A percentile compares a stretch with the other conserved stretches of the same genome.
Conservation (phyloP, 306 rosid genomes). For the Fagus sylvatica region DNA sequence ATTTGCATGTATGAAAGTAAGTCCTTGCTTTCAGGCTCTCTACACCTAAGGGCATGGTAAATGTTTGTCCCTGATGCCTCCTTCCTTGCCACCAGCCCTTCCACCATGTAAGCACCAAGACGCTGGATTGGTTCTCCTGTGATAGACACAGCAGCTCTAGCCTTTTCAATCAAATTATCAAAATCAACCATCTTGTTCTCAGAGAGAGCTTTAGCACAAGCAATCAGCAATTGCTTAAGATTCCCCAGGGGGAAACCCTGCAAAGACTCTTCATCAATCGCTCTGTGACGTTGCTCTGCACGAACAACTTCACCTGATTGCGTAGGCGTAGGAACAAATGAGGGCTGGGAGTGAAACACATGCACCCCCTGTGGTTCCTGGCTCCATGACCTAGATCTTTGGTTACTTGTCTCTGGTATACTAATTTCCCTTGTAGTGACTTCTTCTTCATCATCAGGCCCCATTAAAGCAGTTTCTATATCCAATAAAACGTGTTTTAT, state of each 20-base stretch:
- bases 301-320: slow-evolving; percentile 41
- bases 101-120: slow-evolving; percentile 94
- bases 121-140: slow-evolving; percentile 87
- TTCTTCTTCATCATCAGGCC: slow-evolving; percentile 60
- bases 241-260: slow-evolving; percentile 44
- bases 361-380: slow-evolving; percentile 41
- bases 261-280: slow-evolving; percentile 47
- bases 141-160: slow-evolving; percentile 68
- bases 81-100: slow-evolving; percentile 91
- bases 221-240: slow-evolving; percentile 73
- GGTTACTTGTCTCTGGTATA: slow-evolving; percentile 31
- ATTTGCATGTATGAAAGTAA: slow-evolving; percentile 85
- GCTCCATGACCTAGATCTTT: slow-evolving; percentile 51
- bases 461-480: slow-evolving; percentile 85
- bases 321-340: slow-evolving; percentile 36
- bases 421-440: slow-evolving; percentile 39
- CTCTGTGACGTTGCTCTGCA: slow-evolving; percentile 58
- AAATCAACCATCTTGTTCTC: slow-evolving; percentile 50
- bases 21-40: slow-evolving; percentile 85
- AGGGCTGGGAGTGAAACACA: slow-evolving; percentile 41
- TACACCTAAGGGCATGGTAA: slow-evolving; percentile 74
- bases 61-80: slow-evolving; percentile 77
- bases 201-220: slow-evolving; percentile 73
- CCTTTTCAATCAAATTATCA: slow-evolving; percentile 56
- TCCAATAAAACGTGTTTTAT: slow-evolving; percentile 56